Evolutionary conservation across 257 asterid species (phyloP).

Genomic region (Echites panduratus): DNA sequence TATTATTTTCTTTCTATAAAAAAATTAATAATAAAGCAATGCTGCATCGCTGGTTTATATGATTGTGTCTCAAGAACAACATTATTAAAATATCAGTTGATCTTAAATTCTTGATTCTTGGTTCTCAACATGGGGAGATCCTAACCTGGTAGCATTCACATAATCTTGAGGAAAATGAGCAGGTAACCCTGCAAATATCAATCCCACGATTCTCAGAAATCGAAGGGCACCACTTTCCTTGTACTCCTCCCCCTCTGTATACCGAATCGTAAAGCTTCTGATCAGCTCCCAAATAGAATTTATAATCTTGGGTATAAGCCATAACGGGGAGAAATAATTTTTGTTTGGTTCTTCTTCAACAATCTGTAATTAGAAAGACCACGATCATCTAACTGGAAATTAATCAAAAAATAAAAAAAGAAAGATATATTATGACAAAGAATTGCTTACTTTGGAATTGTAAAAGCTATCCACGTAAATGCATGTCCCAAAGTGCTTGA

Average conservation of each 20-base stretch:
- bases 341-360: slow-evolving; percentile 49
- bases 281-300: slow-evolving; percentile 45
- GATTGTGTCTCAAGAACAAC: too few relatives aligned
- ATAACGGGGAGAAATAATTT: slow-evolving; percentile 40
- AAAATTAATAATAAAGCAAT: too few relatives aligned
- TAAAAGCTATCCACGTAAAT: slow-evolving; percentile 47
- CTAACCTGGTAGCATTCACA: slow-evolving; percentile 41
- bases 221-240: slow-evolving; percentile 34
- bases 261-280: slow-evolving; percentile 33
- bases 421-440: neutral
- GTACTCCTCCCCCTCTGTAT: slow-evolving; percentile 27
- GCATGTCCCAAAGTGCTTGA: slow-evolving; percentile 57
- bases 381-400: neutral
- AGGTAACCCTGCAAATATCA: slow-evolving; percentile 39
- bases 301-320: slow-evolving; percentile 31
- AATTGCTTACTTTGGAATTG: slow-evolving; percentile 17
- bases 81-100: neutral
- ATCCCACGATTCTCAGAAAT: slow-evolving; percentile 31
- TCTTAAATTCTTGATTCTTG: neutral
- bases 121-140: neutral
- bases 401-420: too few relatives aligned
- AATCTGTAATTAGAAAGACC: slow-evolving; percentile 22
- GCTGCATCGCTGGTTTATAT: too few relatives aligned
- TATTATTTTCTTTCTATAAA: too few relatives aligned
- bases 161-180: slow-evolving; percentile 52